These are phyloP conservation scores for Rhexocercosporidium sp. DNA, from an alignment of 2,329 filamentous ascomycete species.

Conservation along the genomic window DNA sequence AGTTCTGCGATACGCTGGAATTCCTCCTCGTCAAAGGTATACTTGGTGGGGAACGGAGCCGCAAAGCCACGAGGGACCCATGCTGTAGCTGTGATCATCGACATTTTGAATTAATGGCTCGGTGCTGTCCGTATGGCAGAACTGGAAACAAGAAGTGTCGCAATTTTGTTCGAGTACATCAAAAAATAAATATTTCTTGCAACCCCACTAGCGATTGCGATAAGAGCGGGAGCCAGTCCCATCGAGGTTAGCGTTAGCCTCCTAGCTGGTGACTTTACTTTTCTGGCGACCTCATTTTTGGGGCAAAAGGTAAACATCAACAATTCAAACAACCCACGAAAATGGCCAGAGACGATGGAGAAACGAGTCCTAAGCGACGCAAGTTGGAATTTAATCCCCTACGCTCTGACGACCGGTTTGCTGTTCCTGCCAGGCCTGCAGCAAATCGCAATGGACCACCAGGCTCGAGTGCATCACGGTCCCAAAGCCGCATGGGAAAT, in stretches of 20 bases:
- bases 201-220: conserved; percentile 11
- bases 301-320: not conserved
- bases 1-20: conserved; percentile 63
- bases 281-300: not conserved
- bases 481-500: conserved; percentile 44
- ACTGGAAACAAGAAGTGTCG: not conserved
- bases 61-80: conserved; percentile 66
- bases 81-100: conserved; percentile 62
- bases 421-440: conserved; percentile 40
- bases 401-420: conserved; percentile 60
- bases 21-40: conserved; percentile 63
- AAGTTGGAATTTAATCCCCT: conserved; percentile 66
- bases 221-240: conserved; percentile 11
- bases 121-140: not conserved
- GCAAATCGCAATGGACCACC: conserved; percentile 28
- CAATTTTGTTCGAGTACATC: not conserved
- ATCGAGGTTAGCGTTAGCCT: not conserved
- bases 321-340: conserved; percentile 12
- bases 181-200: not conserved
- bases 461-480: conserved; percentile 46
- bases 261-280: not conserved
- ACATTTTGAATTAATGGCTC: conserved; percentile 34
- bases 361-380: conserved; percentile 64
- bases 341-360: conserved; percentile 48
- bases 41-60: conserved; percentile 62